A percentile compares a stretch with the other conserved stretches of the same genome.
These are phyloP conservation scores for Paramecium pentaurelia DNA, from an alignment of 73 alveolate species.

Conservation along the genomic window DNA sequence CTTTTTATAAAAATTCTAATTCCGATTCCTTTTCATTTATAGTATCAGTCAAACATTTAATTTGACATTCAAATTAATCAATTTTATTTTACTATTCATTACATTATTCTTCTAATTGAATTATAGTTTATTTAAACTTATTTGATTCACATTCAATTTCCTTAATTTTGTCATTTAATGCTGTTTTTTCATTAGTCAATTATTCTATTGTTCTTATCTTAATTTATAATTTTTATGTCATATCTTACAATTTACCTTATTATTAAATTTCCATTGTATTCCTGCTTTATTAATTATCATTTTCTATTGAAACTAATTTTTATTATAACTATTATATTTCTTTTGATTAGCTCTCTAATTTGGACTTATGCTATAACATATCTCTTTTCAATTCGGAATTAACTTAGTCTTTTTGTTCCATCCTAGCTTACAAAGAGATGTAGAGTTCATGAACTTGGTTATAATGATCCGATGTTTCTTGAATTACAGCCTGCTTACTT, in stretches of 20 bases:
- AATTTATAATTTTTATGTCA: slow-evolving; percentile 3
- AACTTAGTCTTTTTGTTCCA: slow-evolving; percentile 3
- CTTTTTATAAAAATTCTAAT: not conserved
- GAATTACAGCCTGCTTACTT: slow-evolving; percentile 39
- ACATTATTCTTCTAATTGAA: not conserved
- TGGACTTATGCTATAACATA: not conserved
- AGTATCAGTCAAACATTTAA: not conserved
- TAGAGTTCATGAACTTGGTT: slow-evolving; percentile 25
- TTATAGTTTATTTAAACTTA: not conserved
- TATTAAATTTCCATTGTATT: not conserved
- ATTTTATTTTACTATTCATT: not conserved
- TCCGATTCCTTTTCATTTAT: not conserved
- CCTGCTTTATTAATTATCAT: not conserved
- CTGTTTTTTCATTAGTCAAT: not conserved
- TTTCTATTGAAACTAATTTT: not conserved
- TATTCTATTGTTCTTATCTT: not conserved
- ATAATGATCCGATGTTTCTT: slow-evolving; percentile 26
- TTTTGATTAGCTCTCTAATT: not conserved
- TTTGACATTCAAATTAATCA: not conserved
- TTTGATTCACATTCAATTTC: not conserved
- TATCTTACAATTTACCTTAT: slow-evolving; percentile 6
- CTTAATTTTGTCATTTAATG: not conserved
- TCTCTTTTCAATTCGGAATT: not conserved
- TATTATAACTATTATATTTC: not conserved
- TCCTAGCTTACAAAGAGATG: not conserved